Percentiles rank a stretch among this genome's conserved stretches.
Conservation (phyloP, 2,329 filamentous ascomycete genomes). For the Elsinoe perseae region DNA sequence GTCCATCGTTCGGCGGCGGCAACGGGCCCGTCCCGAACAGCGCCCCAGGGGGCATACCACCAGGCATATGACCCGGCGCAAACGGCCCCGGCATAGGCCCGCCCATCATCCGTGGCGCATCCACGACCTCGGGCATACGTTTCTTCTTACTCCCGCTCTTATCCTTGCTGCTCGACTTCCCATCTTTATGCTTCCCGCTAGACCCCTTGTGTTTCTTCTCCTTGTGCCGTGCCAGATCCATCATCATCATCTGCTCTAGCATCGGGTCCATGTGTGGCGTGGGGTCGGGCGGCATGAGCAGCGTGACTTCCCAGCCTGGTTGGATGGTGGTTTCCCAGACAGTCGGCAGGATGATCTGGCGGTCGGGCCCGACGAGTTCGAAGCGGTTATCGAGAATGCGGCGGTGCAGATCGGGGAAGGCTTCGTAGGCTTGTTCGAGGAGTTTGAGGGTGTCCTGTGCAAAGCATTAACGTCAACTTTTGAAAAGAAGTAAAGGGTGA, state of each 20-base stretch:
- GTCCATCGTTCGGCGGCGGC: neutral
- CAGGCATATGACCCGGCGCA: neutral
- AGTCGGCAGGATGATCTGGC: slow-evolving; percentile 43
- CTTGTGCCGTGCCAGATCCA: neutral
- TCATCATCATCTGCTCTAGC: slow-evolving; percentile 11
- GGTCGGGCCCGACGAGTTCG: slow-evolving; percentile 41
- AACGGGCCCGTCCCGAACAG: neutral
- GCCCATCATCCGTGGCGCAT: neutral
- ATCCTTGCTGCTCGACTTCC: neutral
- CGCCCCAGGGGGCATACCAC: neutral
- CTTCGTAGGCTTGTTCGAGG: slow-evolving; percentile 43
- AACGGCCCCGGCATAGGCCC: neutral
- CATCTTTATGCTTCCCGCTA: neutral
- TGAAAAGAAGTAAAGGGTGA: neutral
- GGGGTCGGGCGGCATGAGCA: slow-evolving; percentile 44
- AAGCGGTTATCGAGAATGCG: slow-evolving; percentile 42
- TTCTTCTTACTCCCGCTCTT: neutral
- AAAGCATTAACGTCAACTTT: neutral
- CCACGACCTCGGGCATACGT: neutral
- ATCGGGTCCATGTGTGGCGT: slow-evolving; percentile 22
- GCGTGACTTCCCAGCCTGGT: slow-evolving; percentile 42
- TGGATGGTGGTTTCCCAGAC: slow-evolving; percentile 43
- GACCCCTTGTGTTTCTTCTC: slow-evolving; percentile 14
- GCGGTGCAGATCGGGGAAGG: slow-evolving; percentile 39
- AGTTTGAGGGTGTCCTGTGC: slow-evolving; percentile 22